phyloP scores from a whole-genome alignment of 257 asterid genomes.

The Solanum bukasovii region DNA sequence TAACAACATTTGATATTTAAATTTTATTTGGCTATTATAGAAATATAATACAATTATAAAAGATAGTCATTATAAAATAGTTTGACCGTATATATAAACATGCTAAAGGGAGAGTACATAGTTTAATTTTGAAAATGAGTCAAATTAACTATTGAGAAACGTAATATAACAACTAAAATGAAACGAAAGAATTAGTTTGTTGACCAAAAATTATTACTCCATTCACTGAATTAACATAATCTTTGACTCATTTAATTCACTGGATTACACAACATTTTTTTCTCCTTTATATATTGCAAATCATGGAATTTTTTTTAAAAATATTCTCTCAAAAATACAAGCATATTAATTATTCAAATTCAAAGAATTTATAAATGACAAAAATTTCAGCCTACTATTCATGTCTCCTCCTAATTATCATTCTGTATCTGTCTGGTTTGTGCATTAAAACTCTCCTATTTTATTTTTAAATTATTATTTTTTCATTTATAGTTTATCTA shows the following conservation, averaged over 20 bases:
- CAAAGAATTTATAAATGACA: not conserved
- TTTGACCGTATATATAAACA: not conserved
- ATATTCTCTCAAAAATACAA: not conserved
- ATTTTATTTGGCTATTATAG: not conserved
- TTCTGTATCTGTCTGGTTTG: not conserved
- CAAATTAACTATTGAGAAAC: too few relatives aligned
- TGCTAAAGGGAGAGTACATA: not conserved
- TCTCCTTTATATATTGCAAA: not conserved
- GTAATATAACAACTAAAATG: not conserved
- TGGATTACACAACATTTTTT: not conserved
- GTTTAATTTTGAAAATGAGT: too few relatives aligned
- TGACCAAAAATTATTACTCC: not conserved
- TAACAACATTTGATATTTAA: not conserved
- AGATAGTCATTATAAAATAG: too few relatives aligned
- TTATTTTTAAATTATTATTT: not conserved
- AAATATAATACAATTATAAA: too few relatives aligned
- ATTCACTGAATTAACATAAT: not conserved
- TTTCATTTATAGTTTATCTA: not conserved
- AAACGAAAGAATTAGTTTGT: not conserved
- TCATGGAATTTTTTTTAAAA: not conserved
- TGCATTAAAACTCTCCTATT: not conserved
- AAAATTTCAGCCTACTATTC: not conserved
- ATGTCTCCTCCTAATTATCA: not conserved
- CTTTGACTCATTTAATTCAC: not conserved
- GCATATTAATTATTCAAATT: not conserved